Percentiles rank a stretch among this genome's conserved stretches.
Conservation (phyloP, 768 basidiomycete species). For the Phylloporus scabripes region DNA sequence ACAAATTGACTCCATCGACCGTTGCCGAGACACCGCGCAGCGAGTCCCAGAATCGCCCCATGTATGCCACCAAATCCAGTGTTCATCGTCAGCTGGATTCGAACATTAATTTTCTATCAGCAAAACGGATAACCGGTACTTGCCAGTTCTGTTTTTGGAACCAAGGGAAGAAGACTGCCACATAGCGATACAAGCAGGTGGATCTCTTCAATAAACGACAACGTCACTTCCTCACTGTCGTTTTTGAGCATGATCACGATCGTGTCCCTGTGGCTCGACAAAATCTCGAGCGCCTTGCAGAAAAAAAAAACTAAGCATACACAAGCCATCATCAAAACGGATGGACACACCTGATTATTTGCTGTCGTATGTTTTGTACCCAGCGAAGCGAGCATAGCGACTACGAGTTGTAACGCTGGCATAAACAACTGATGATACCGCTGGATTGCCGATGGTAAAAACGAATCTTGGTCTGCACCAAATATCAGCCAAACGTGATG, state of each 20-base stretch:
- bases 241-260: constrained; percentile 79
- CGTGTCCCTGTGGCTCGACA: constrained; percentile 79
- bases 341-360: constrained; percentile 55
- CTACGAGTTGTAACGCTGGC: constrained; percentile 78
- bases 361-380: constrained; percentile 64
- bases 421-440: constrained; percentile 90
- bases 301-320: background rate
- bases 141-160: constrained; percentile 77
- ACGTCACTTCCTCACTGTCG: constrained; percentile 53
- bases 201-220: constrained; percentile 71
- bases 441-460: constrained; percentile 80
- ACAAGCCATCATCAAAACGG: background rate
- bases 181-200: constrained; percentile 74
- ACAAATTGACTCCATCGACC: constrained; percentile 55
- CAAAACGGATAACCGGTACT: constrained; percentile 21
- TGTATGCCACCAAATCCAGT: constrained; percentile 87
- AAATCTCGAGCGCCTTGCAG: constrained; percentile 67
- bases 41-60: constrained; percentile 66
- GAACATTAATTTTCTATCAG: constrained; percentile 1
- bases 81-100: constrained; percentile 47
- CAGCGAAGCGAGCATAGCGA: constrained; percentile 71
- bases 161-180: constrained; percentile 58
- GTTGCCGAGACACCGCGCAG: constrained; percentile 62
- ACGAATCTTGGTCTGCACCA: constrained; percentile 68
- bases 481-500: background rate